Conservation (phyloP, 1,284 basidiomycete species). For the Rhodotorula glutinis region DNA sequence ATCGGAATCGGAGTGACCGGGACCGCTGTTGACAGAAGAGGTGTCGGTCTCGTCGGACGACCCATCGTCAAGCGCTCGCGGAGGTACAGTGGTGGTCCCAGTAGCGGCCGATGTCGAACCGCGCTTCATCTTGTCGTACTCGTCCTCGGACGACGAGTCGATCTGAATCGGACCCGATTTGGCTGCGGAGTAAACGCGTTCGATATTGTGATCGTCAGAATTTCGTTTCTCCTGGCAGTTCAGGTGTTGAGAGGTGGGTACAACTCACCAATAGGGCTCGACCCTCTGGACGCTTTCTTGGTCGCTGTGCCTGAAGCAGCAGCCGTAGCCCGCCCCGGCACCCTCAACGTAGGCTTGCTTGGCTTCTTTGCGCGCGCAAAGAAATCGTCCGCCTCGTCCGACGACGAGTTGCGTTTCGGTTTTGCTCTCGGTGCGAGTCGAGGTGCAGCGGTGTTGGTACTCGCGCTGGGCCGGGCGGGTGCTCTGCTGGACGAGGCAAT, state of each 20-base stretch:
- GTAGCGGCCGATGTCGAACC: background rate
- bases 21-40: no score
- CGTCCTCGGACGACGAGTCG: background rate
- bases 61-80: background rate
- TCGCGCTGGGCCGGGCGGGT: no score
- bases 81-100: background rate
- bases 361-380: conserved; percentile 4
- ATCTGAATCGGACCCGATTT: background rate
- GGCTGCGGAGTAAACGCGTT: background rate
- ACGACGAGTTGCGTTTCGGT: conserved; percentile 1
- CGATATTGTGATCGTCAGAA: no score
- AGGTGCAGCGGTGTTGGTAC: no score
- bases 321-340: background rate
- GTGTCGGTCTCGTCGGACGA: background rate
- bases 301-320: background rate
- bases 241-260: no score
- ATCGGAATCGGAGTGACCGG: conserved; percentile 2
- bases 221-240: no score
- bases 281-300: background rate
- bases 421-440: background rate
- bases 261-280: background rate
- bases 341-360: no score
- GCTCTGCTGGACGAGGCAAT: no score
- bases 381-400: conserved; percentile 30
- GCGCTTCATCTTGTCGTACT: background rate